Percentiles rank a stretch among this genome's conserved stretches.
phyloP scores from a whole-genome alignment of 140 eudicot genomes.

The Bidens hawaiensis region DNA sequence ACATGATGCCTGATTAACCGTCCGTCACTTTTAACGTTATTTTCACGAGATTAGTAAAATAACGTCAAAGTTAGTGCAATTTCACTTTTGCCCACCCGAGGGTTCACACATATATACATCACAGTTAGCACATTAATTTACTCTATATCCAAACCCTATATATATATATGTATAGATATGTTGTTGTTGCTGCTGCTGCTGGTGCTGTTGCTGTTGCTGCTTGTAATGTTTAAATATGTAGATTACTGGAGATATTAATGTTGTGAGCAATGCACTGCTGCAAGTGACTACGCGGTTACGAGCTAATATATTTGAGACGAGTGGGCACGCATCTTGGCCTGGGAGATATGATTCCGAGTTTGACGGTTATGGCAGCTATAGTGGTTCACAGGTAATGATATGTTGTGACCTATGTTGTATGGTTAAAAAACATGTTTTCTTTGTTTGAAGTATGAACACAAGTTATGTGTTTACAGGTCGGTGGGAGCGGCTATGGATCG shows the following conservation, averaged over 20 bases:
- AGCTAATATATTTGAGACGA: conserved; percentile 48
- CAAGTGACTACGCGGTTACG: conserved; percentile 67
- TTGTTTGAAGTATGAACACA: not conserved
- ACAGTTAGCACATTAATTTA: too few relatives aligned
- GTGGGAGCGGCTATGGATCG: conserved; percentile 56
- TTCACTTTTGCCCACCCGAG: too few relatives aligned
- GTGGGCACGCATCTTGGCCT: not conserved
- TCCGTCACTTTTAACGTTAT: too few relatives aligned
- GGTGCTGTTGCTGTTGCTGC: too few relatives aligned
- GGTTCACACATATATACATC: too few relatives aligned
- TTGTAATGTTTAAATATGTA: not conserved
- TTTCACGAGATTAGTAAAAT: too few relatives aligned
- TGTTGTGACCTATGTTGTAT: not conserved
- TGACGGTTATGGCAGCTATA: conserved; percentile 48
- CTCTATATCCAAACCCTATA: too few relatives aligned
- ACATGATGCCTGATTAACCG: too few relatives aligned
- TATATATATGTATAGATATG: too few relatives aligned
- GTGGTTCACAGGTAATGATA: conserved; percentile 61
- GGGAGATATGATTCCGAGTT: not conserved
- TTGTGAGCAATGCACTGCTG: conserved; percentile 54
- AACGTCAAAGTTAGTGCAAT: too few relatives aligned
- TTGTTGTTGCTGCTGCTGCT: too few relatives aligned
- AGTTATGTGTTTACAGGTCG: conserved; percentile 29
- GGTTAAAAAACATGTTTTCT: too few relatives aligned
- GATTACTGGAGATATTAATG: conserved; percentile 61